Conservation (phyloP, 2,329 filamentous ascomycete species). For the Rugonectria rugulosa region DNA sequence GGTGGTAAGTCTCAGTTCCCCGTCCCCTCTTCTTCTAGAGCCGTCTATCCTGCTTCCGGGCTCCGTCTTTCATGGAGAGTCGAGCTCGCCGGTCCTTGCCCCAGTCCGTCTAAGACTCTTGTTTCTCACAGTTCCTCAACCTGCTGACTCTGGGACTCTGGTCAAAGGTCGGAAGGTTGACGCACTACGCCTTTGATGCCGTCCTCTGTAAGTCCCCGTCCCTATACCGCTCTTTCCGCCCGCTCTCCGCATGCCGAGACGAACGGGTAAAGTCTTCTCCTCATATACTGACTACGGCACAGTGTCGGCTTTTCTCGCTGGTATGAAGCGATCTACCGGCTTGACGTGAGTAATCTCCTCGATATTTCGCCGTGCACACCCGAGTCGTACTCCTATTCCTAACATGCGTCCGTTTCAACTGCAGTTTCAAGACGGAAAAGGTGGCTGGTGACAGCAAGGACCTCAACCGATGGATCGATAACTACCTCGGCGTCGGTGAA, state of each 20-base stretch:
- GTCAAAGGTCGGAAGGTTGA: conserved; percentile 88
- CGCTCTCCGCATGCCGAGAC: neutral
- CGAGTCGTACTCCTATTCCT: conserved; percentile 25
- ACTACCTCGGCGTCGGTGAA: conserved; percentile 93
- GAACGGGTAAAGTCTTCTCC: neutral
- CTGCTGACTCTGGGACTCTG: conserved; percentile 73
- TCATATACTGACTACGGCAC: conserved; percentile 17
- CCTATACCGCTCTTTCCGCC: neutral
- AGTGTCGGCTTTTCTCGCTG: conserved; percentile 96
- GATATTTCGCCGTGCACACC: neutral
- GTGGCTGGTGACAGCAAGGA: conserved; percentile 82
- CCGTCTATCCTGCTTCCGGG: conserved; percentile 19
- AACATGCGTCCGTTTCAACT: conserved; percentile 50
- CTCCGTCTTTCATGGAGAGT: conserved; percentile 26
- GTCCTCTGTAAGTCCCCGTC: conserved; percentile 74
- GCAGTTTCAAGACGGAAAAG: conserved; percentile 88
- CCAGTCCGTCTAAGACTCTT: conserved; percentile 46
- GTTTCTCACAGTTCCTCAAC: conserved; percentile 63
- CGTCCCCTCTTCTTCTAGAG: conserved; percentile 8
- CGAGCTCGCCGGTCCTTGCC: conserved; percentile 31
- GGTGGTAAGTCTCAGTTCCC: conserved; percentile 41
- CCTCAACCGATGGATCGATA: conserved; percentile 87
- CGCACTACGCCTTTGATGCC: conserved; percentile 96
- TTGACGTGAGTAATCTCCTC: conserved; percentile 79
- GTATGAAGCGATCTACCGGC: conserved; percentile 96